Base-by-base conservation (phyloP, 139 green algal genomes). In the Marvania coccoides region DNA sequence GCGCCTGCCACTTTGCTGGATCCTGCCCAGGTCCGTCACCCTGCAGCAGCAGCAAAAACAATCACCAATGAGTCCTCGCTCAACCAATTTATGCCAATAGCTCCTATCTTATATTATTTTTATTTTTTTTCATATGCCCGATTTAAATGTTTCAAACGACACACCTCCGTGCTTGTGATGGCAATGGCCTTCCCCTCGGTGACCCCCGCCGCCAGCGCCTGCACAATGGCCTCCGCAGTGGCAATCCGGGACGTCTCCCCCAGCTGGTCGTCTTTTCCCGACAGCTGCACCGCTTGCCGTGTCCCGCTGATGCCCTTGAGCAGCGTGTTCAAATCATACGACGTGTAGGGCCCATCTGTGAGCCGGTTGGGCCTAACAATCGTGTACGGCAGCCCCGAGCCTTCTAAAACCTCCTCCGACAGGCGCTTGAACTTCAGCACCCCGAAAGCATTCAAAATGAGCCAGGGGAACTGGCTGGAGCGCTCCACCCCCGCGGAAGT, bases 271-370 rank as follows among this genome's bases (percentile, higher is more conserved):
- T 95, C 89, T 15, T 46, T 36, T 1, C 69, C 29, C 4, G 82
- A 82, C 34, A 95, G 63, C 63, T 74, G 58, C 9, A 86, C 47
- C 12, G 73, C 67, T 51, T 80, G 73, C 9, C 73, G 63, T 36
- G 30, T 71, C 35, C 77, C 80, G 35, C 45, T 62, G 9, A 75
- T 81, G 33, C 68, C 85, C 61, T 93, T 76, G 10, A 98, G 73
- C 62, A 98, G 76, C 0, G 94, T 98, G 81, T 98, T 99, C 29
- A 99, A 71, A 78, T 99, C 94, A 71, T 88, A 98, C 3, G 81
- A 93, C 30, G 94, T 99, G 86, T 98, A 99, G 23, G 94, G 94
- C 0, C 91, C 73, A 74, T 99, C 94, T 14, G 91, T 98, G 9
- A 98, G 84, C 46, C 93, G 83, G 40, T 47, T 66, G 24, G 94